A percentile compares a stretch with the other conserved stretches of the same genome.
These are phyloP conservation scores for Albizia julibrissin DNA, from an alignment of 306 rosid genomes.

Conservation along the genomic window DNA sequence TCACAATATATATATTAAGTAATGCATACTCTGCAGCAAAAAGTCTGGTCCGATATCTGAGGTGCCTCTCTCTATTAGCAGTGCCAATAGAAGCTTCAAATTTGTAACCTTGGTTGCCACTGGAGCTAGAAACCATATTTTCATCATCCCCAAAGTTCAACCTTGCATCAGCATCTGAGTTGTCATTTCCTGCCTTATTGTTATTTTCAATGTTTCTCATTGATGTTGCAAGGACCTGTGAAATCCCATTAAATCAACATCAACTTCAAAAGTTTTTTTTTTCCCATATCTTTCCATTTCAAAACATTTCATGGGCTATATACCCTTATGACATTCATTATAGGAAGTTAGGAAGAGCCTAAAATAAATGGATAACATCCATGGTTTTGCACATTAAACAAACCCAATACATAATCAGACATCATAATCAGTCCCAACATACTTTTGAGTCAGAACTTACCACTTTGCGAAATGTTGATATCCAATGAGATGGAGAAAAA, in stretches of 20 bases:
- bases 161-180: slow-evolving; percentile 59
- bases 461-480: slow-evolving; percentile 83
- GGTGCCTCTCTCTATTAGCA: slow-evolving; percentile 80
- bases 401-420: neutral
- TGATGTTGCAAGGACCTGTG: slow-evolving; percentile 89
- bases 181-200: slow-evolving; percentile 52
- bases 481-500: slow-evolving; percentile 88
- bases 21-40: slow-evolving; percentile 96
- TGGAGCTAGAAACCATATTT: slow-evolving; percentile 81
- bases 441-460: slow-evolving; percentile 48
- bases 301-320: neutral
- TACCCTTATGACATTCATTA: neutral
- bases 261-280: neutral
- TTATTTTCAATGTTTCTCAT: slow-evolving; percentile 54
- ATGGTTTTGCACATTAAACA: neutral
- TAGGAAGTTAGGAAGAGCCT: neutral
- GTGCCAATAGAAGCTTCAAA: slow-evolving; percentile 52
- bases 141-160: slow-evolving; percentile 71
- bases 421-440: neutral
- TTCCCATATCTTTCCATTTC: neutral
- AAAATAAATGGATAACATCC: neutral
- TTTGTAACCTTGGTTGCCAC: slow-evolving; percentile 38
- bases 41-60: slow-evolving; percentile 92
- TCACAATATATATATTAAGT: neutral
- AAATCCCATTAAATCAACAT: slow-evolving; percentile 31